These are phyloP conservation scores for Apiospora rasikravindrae DNA, from an alignment of 2,329 filamentous ascomycete species.

Conservation along the genomic window DNA sequence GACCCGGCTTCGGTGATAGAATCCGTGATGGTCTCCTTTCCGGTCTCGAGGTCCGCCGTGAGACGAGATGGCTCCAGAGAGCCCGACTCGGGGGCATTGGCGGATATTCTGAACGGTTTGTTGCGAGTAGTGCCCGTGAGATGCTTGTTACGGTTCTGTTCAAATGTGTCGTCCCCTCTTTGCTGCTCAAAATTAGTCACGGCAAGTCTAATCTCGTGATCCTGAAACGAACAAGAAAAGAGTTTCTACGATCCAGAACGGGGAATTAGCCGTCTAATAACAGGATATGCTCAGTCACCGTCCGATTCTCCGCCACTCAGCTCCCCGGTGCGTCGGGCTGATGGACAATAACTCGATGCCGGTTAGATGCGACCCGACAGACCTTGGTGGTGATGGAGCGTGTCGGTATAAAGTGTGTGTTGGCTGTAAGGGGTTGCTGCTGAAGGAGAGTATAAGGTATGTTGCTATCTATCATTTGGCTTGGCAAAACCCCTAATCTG, in stretches of 20 bases:
- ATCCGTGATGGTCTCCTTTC: not conserved
- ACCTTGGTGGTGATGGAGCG: not conserved
- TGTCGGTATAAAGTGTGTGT: not conserved
- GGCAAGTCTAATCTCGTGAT: not conserved
- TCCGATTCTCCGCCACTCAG: not conserved
- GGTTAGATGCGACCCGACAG: not conserved
- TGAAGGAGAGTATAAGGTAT: not conserved
- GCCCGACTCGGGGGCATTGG: not conserved
- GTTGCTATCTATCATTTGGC: not conserved
- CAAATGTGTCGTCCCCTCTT: too few species aligned
- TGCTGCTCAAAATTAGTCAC: not conserved
- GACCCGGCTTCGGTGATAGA: not conserved
- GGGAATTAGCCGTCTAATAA: not conserved
- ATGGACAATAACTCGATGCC: not conserved
- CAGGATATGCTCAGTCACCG: not conserved
- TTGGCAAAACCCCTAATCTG: not conserved
- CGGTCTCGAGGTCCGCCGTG: not conserved
- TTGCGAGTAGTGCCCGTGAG: too few species aligned
- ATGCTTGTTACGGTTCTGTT: too few species aligned
- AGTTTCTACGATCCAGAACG: not conserved
- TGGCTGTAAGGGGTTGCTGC: not conserved
- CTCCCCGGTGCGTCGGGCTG: not conserved
- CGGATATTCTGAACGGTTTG: not conserved
- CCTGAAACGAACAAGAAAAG: not conserved
- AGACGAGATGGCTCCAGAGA: not conserved